Conservation (phyloP, 495 filamentous ascomycete species). For the Neurospora sp. region DNA sequence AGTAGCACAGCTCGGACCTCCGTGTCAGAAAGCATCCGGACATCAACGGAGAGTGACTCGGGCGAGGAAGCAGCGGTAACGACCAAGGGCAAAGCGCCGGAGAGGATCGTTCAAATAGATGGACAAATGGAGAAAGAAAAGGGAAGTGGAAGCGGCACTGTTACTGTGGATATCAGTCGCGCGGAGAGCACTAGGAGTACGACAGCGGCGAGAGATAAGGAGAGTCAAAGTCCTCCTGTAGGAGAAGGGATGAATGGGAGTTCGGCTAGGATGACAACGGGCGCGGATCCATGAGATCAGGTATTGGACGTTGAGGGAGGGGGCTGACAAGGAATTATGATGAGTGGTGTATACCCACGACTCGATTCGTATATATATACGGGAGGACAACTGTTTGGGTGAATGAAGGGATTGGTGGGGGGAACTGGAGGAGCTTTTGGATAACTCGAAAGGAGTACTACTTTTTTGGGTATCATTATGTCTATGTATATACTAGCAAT, state of each 20-base stretch:
- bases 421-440: not conserved
- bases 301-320: too few relatives aligned
- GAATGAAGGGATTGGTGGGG: not conserved
- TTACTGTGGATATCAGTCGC: not conserved
- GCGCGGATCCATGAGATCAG: not conserved
- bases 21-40: not conserved
- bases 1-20: not conserved
- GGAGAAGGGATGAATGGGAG: not conserved
- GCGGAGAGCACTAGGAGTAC: not conserved
- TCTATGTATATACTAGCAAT: not conserved
- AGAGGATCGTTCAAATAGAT: not conserved
- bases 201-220: not conserved
- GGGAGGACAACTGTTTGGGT: not conserved
- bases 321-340: too few relatives aligned
- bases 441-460: not conserved
- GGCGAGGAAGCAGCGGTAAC: not conserved
- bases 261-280: not conserved
- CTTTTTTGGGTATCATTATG: not conserved
- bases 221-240: not conserved
- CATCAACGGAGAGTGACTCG: not conserved
- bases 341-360: not conserved
- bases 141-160: not conserved
- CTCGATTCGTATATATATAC: not conserved
- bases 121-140: not conserved
- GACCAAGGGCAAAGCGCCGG: not conserved